Base-by-base conservation (phyloP, 202 grass and related monocot species). In the Dendrocalamus latiflorus region DNA sequence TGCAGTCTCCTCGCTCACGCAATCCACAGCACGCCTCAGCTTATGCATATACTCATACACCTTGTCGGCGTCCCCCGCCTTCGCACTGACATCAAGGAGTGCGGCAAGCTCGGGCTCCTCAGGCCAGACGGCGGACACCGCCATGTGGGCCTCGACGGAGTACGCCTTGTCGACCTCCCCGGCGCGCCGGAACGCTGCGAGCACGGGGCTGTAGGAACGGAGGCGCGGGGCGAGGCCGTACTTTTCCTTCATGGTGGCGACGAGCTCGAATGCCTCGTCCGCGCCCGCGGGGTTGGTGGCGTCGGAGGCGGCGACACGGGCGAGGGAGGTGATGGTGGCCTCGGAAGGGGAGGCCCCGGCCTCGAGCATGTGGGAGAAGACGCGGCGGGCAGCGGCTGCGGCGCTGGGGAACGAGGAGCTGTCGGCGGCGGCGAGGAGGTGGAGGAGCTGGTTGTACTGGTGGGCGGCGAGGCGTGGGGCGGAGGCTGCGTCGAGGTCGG, bases 391-490 rank as follows among this genome's bases (percentile, higher is more conserved):
- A 47, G 88, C 79, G 1, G 80, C 54, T 26, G 87, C 84, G 0
- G 85, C 39, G 75, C 1, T 6, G 1, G 87, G 77, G 37, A 83
- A 65, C 5, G 69, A 72, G 62, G 79, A 62, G 61, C 28, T 9
- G 63, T 88, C 75, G 1, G 89, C 83, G 36, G 86, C 24, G 28
- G 91, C 83, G 77, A 94, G 81, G 39, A 97, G 88, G 82, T 97
- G 90, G 26, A 97, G 81, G 51, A 97, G 90, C 74, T 91, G 89
- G 83, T 97, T 97, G 81, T 94, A 97, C 77, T 94, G 89, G 65
- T 94, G 85, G 1, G 94, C 86, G 58, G 90, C 61, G 59, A 91
- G 91, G 22, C 88, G 87, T 25, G 80, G 6, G 41, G 67, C 55
- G 34, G 33, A 0, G 6, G 73, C 76, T 12, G 76, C 47, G 57